Conservation (phyloP, 78 protist species). For the Dictyostelium capitatum region DNA sequence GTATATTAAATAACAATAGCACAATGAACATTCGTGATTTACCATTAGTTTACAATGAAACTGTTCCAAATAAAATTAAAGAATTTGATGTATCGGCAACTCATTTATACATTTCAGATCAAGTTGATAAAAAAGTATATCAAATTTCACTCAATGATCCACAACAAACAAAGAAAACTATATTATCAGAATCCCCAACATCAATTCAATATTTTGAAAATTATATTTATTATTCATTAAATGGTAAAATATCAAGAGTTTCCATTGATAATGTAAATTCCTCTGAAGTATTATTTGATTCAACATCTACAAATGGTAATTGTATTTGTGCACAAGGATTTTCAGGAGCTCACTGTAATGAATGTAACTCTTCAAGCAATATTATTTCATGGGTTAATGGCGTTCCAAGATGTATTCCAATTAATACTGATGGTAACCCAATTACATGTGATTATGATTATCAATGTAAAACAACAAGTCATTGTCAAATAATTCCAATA, state of each 20-base stretch:
- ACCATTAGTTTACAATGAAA: background rate
- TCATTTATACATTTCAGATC: background rate
- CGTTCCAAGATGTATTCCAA: conserved; percentile 13
- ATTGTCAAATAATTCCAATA: background rate
- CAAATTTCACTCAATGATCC: background rate
- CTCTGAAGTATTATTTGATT: background rate
- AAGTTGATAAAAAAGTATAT: background rate
- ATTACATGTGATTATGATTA: conserved; percentile 31
- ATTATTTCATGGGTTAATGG: conserved; percentile 1
- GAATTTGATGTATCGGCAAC: background rate
- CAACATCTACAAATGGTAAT: background rate
- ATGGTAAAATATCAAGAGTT: background rate
- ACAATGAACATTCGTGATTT: background rate
- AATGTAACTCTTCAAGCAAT: background rate
- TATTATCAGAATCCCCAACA: background rate
- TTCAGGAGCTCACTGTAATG: background rate
- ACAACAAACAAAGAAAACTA: background rate
- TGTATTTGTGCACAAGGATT: conserved; percentile 25
- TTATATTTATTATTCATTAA: conserved; percentile 2
- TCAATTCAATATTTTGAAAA: background rate
- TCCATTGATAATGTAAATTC: background rate
- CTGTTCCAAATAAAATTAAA: background rate
- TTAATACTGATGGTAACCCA: background rate
- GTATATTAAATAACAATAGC: background rate
- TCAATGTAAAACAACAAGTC: background rate